Conservation (phyloP, 768 basidiomycete genomes). For the Mycena metata region DNA sequence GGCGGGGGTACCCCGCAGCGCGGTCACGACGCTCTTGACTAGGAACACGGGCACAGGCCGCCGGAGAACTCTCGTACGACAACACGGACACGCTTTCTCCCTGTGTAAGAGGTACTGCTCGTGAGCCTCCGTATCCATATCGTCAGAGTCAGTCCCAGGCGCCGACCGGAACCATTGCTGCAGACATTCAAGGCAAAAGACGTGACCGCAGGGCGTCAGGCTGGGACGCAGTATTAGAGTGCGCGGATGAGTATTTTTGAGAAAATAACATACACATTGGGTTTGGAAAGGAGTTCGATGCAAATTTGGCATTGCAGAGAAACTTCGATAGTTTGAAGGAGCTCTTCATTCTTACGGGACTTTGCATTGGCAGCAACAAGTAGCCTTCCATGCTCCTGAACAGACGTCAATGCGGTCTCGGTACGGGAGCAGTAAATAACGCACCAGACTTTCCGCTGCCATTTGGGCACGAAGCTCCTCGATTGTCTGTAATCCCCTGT, state of each 20-base stretch:
- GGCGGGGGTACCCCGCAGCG: slow-evolving; percentile 49
- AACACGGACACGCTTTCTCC: slow-evolving; percentile 80
- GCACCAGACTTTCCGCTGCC: slow-evolving; percentile 53
- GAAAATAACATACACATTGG: slow-evolving; percentile 69
- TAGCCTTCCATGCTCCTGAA: slow-evolving; percentile 59
- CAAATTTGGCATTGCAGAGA: slow-evolving; percentile 83
- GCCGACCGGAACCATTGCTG: slow-evolving; percentile 85
- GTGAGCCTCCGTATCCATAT: slow-evolving; percentile 52
- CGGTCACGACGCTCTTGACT: slow-evolving; percentile 69
- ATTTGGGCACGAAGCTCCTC: slow-evolving; percentile 66
- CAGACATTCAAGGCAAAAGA: slow-evolving; percentile 79
- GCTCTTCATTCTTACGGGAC: slow-evolving; percentile 69
- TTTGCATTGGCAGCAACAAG: slow-evolving; percentile 61
- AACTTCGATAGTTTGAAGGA: slow-evolving; percentile 67
- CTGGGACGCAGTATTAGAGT: slow-evolving; percentile 50
- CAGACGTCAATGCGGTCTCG: slow-evolving; percentile 11
- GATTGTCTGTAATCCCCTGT: slow-evolving; percentile 56
- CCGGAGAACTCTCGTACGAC: slow-evolving; percentile 67
- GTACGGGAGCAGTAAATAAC: slow-evolving; percentile 9
- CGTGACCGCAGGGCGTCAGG: slow-evolving; percentile 82
- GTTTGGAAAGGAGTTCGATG: slow-evolving; percentile 75
- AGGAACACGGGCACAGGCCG: slow-evolving; percentile 79
- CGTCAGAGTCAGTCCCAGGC: slow-evolving; percentile 57
- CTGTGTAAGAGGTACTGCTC: slow-evolving; percentile 67
- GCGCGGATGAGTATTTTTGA: background rate